Base-by-base conservation (phyloP, 2,329 filamentous ascomycete species). In the Colletotrichum australisinense region DNA sequence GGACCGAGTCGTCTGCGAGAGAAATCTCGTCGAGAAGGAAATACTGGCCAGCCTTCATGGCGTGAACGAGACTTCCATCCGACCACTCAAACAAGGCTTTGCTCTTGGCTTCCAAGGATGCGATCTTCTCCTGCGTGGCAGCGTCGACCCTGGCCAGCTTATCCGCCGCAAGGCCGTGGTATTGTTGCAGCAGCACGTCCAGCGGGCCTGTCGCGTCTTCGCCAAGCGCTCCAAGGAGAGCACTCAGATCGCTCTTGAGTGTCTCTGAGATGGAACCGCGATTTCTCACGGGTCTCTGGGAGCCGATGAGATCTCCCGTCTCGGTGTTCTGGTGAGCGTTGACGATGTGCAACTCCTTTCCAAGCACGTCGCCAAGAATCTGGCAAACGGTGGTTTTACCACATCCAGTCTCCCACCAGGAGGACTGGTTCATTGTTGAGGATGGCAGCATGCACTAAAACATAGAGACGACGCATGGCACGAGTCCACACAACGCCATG, bases 291-390 rank as follows among this genome's bases (percentile, higher is more conserved):
- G 97, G 97, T 73, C 97, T 88, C 81, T 99, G 97, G 3, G 97
- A 97, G 76, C 97, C 97, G 76, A 99, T 98, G 12, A 99, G 87
- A 82, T 99, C 97, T 19, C 97, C 96, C 0, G 97, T 98, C 81
- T 99, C 97, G 0, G 97, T 95, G 76, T 99, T 99, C 77, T 98
- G 96, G 82, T 99, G 97, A 3, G 97, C 97, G 80, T 99, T 99
- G 79, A 99, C 93, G 77, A 96, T 97, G 76, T 95, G 92, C 52
- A 99, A 86, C 75, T 94, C 87, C 78, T 93, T 95, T 19, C 88
- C 86, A 75, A 94, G 88, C 4, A 94, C 93, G 78, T 97, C 93
- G 3, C 97, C 95, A 66, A 98, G 88, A 80, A 98, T 89, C 81
- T 99, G 97, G 77, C 95, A 97, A 7, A 99, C 94, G 2, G 96